These are phyloP conservation scores for Fusarium cyanostomum DNA, from an alignment of 2,329 filamentous ascomycete species.

Conservation along the genomic window DNA sequence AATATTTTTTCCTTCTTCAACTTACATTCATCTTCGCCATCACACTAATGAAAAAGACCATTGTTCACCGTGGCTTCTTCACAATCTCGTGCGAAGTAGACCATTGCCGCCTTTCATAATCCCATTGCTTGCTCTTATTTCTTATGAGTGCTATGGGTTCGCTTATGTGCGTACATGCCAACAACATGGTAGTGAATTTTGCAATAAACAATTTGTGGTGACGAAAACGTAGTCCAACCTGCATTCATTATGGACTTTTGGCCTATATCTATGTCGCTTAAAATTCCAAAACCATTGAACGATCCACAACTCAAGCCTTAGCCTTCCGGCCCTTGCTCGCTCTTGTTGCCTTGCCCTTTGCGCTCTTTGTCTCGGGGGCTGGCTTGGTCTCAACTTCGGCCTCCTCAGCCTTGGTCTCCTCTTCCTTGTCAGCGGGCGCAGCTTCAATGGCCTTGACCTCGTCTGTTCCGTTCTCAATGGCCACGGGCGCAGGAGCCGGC, in stretches of 20 bases:
- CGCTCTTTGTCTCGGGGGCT: constrained; percentile 47
- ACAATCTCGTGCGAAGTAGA: constrained; percentile 64
- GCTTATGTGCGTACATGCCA: constrained; percentile 68
- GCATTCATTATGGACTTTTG: constrained; percentile 43
- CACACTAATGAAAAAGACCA: constrained; percentile 49
- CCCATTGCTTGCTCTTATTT: constrained; percentile 58
- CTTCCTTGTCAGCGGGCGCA: constrained; percentile 47
- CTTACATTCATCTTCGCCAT: constrained; percentile 59
- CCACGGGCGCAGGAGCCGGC: constrained; percentile 53
- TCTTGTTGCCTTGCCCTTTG: constrained; percentile 38
- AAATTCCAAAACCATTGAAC: constrained; percentile 37
- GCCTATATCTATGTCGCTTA: constrained; percentile 41
- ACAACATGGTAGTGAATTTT: constrained; percentile 9
- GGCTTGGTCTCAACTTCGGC: constrained; percentile 40
- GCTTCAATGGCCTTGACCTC: constrained; percentile 52
- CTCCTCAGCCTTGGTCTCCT: constrained; percentile 40
- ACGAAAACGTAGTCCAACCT: constrained; percentile 31
- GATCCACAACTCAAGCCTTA: constrained; percentile 47
- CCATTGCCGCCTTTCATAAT: constrained; percentile 67
- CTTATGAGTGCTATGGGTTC: constrained; percentile 65
- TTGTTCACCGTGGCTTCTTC: constrained; percentile 54
- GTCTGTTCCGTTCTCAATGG: constrained; percentile 48
- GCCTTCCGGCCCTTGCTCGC: constrained; percentile 49
- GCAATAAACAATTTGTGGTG: neutral
- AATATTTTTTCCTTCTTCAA: constrained; percentile 47